Conservation (phyloP, 1,284 basidiomycete species). For the Ceratobasidium theobromae region DNA sequence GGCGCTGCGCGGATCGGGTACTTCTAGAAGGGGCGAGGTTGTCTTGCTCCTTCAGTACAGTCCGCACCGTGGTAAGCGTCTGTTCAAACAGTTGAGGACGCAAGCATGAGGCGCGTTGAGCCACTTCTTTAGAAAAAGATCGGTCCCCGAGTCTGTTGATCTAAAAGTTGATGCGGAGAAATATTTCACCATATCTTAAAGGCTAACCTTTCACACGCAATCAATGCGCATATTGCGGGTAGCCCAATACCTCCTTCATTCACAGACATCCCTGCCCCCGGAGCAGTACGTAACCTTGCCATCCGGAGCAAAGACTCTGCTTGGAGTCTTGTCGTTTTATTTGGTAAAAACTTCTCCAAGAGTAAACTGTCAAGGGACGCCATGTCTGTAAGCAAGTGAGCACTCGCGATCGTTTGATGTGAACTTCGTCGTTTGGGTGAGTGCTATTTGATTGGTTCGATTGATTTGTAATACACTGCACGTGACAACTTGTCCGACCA, state of each 20-base stretch:
- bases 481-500: not conserved
- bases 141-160: slow-evolving; percentile 23
- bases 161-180: not conserved
- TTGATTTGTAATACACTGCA: not conserved
- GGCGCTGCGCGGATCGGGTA: slow-evolving; percentile 26
- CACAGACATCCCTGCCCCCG: slow-evolving; percentile 30
- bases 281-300: slow-evolving; percentile 28
- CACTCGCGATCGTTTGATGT: not conserved
- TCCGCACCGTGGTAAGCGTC: slow-evolving; percentile 22
- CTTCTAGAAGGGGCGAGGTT: slow-evolving; percentile 28
- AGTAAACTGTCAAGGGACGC: slow-evolving; percentile 29
- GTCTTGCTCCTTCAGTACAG: slow-evolving; percentile 30
- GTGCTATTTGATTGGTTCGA: not conserved
- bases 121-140: slow-evolving; percentile 28
- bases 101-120: slow-evolving; percentile 30
- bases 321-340: slow-evolving; percentile 31
- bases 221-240: slow-evolving; percentile 31
- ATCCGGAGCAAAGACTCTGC: slow-evolving; percentile 30
- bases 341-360: slow-evolving; percentile 28
- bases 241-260: slow-evolving; percentile 28
- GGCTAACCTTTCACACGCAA: slow-evolving; percentile 31
- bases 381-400: not conserved
- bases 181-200: not conserved
- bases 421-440: not conserved
- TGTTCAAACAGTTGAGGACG: slow-evolving; percentile 29